Conservation (phyloP, 805 yeast genomes). For the Metschnikowia bowlesiae region DNA sequence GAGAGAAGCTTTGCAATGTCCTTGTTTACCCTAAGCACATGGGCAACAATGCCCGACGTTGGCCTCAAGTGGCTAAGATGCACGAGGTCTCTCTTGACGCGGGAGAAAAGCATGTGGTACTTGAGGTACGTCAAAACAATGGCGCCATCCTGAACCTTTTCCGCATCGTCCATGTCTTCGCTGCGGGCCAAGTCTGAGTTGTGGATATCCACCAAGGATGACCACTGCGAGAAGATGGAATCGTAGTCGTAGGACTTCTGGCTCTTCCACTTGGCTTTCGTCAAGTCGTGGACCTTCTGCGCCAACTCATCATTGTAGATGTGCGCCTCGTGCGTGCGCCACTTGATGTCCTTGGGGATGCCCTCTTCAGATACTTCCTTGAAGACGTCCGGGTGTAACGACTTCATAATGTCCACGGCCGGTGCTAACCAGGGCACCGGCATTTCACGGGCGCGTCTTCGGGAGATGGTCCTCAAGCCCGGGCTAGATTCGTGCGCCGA, state of each 20-base stretch:
- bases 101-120: slow-evolving; percentile 60
- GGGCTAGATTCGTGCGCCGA: slow-evolving; percentile 18
- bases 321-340: slow-evolving; percentile 55
- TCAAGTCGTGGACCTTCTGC: slow-evolving; percentile 44
- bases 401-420: slow-evolving; percentile 36
- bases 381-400: slow-evolving; percentile 35
- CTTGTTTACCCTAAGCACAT: slow-evolving; percentile 18
- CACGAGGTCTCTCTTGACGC: slow-evolving; percentile 66
- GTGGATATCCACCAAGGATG: slow-evolving; percentile 61
- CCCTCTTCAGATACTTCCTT: slow-evolving; percentile 23
- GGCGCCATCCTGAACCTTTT: slow-evolving; percentile 64
- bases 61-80: slow-evolving; percentile 35
- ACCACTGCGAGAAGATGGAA: slow-evolving; percentile 57
- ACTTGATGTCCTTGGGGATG: slow-evolving; percentile 34
- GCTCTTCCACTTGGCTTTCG: slow-evolving; percentile 23
- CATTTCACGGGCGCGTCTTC: slow-evolving; percentile 33
- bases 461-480: slow-evolving; percentile 49
- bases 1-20: slow-evolving; percentile 49
- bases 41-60: slow-evolving; percentile 8
- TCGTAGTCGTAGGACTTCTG: slow-evolving; percentile 51
- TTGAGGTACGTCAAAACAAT: slow-evolving; percentile 71
- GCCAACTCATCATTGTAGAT: slow-evolving; percentile 73
- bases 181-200: slow-evolving; percentile 48
- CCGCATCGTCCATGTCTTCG: slow-evolving; percentile 47
- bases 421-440: slow-evolving; percentile 32